phyloP scores from a whole-genome alignment of 345 rosid species.

The Atalantia buxifolia region DNA sequence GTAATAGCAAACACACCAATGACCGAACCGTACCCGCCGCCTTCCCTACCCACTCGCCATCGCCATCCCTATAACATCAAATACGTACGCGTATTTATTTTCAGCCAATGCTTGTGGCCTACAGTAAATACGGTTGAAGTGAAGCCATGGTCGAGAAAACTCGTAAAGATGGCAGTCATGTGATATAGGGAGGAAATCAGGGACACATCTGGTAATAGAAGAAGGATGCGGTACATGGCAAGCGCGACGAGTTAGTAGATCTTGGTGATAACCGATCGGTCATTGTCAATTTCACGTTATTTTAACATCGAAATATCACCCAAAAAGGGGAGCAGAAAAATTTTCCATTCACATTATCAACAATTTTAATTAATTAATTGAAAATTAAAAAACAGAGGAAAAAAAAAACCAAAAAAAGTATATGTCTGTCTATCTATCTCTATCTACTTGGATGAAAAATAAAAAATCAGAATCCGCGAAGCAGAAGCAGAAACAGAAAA shows the following conservation, averaged over 20 bases:
- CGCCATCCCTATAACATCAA: background rate
- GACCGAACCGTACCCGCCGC: no score
- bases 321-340: background rate
- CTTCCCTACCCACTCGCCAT: no score
- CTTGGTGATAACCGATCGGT: conserved; percentile 15
- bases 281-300: conserved; percentile 21
- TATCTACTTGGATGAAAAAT: background rate
- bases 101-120: background rate
- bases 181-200: background rate
- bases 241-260: background rate
- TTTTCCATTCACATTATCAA: background rate
- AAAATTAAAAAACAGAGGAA: background rate
- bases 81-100: background rate
- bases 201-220: background rate
- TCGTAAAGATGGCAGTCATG: background rate
- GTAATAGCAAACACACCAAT: no score
- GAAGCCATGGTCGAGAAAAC: background rate
- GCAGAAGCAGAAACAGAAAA: background rate
- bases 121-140: background rate
- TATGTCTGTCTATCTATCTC: background rate
- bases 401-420: background rate
- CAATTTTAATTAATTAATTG: background rate
- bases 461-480: conserved; percentile 18
- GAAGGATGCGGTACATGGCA: background rate
- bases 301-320: background rate